Base-by-base conservation (phyloP, 2,329 filamentous ascomycete species). In the Geosmithia putterillii region DNA sequence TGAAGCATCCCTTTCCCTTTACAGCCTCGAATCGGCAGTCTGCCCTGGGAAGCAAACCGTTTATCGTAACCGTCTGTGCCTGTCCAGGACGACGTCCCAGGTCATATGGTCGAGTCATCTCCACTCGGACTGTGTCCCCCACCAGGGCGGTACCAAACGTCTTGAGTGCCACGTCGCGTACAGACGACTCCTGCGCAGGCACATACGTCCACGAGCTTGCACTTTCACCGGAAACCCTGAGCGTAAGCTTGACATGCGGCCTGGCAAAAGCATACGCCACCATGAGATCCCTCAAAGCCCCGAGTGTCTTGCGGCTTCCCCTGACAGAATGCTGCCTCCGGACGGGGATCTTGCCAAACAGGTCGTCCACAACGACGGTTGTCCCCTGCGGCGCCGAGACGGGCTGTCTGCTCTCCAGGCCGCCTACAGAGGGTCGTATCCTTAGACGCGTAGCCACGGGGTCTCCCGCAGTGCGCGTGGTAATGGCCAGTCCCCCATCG, bases 241-340 rank as follows among this genome's bases (percentile, higher is more conserved):
- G 64, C 2, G 66, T 66, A 22, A 88, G 62, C 46, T 70, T 77
- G 25, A 84, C 57, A n/a, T 67, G 57, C 7, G 80, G 78, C 49
- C 81, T 71, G 5, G 82, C 77, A 41, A 89, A 64, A 4, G 73
- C 80, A 59, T 86, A 86, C 1, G 73, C 65, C 46, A 75, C 69
- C 32, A 89, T 58, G 18, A 83, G 61, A 17, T 70, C 62, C 50
- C 74, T 80, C 52, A 85, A 73, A 40, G 67, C 75, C 3, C 61
- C 58, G 6, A 85, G 55, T 1, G 64, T 70, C 54, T 76, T 83
- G 3, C 66, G 51, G 3, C 72, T 65, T n/a, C 76, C 68, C 52
- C 79, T 82, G 25, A 76, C 49, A 12, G 71, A 66, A 5, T 67
- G 59, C 51, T 80, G 72, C 48, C 71, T 73, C 28, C 84, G 73